These are phyloP conservation scores for Trichoderma guizhouense DNA, from an alignment of 2,329 filamentous ascomycete species.

Conservation along the genomic window DNA sequence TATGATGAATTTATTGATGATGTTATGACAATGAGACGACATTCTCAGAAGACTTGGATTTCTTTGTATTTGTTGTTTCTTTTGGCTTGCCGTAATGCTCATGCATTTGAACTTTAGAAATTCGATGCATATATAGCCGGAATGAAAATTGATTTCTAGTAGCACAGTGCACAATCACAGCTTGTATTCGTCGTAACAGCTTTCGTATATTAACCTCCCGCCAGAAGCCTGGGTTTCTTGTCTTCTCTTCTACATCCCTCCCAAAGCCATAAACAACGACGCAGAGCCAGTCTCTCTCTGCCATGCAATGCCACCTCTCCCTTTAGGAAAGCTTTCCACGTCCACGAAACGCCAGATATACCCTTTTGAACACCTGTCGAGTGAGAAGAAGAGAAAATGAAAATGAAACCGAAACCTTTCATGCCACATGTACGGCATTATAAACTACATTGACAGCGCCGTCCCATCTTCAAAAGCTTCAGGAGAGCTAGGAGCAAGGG, in stretches of 20 bases:
- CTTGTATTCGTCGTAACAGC: neutral
- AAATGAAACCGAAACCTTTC: neutral
- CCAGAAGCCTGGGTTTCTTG: neutral
- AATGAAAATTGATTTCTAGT: neutral
- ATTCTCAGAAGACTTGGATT: neutral
- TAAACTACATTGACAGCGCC: neutral
- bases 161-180: neutral
- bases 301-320: neutral
- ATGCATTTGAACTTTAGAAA: neutral
- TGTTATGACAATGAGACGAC: neutral
- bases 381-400: neutral
- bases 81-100: neutral
- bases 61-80: neutral
- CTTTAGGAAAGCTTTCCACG: neutral
- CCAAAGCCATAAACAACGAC: neutral
- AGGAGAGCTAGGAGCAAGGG: neutral
- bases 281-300: neutral
- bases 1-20: neutral
- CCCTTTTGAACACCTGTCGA: conserved; percentile 9
- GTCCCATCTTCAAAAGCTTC: neutral
- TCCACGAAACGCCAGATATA: conserved; percentile 17
- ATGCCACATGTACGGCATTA: conserved; percentile 3
- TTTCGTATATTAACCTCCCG: neutral
- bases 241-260: neutral
- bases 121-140: neutral